Evolutionary conservation across 176 grass and related monocot species (phyloP).

Genomic region (Otatea glauca): DNA sequence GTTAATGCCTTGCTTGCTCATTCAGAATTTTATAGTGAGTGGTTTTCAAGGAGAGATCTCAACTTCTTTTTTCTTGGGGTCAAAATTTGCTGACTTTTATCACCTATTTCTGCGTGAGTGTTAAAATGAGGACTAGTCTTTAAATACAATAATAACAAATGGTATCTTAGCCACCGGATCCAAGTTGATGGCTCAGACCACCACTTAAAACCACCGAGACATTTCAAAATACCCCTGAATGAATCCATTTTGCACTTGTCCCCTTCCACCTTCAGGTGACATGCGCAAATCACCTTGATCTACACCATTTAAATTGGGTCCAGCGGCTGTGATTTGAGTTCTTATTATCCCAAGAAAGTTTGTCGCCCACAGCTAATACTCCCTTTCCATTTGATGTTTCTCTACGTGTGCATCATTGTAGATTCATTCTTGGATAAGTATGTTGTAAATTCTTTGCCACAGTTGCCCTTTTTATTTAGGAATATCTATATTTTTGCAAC

Average conservation of each 20-base stretch:
- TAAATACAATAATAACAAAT: background rate
- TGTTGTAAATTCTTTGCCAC: background rate
- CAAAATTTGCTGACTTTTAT: background rate
- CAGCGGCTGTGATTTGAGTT: background rate
- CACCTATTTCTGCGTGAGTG: background rate
- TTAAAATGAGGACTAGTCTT: background rate
- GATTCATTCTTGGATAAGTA: constrained; percentile 13
- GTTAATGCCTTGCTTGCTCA: background rate
- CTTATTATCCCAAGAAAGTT: background rate
- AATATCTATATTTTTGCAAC: no score
- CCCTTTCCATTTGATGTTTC: background rate
- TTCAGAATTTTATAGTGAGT: background rate
- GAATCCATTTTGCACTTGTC: background rate
- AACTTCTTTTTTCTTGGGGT: background rate
- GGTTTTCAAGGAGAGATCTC: background rate
- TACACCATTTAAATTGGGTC: background rate
- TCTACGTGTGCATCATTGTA: background rate
- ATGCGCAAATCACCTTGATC: background rate
- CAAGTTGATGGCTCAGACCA: background rate
- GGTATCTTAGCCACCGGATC: background rate
- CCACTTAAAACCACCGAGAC: background rate
- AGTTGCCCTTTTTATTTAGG: background rate
- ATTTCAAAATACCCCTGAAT: background rate
- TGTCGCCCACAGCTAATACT: background rate
- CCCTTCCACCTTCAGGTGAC: background rate